Evolutionary conservation across 148 eudicot genomes (phyloP), one percentile per base, ranked within the genome.

Genomic region (Camellia japonica): DNA sequence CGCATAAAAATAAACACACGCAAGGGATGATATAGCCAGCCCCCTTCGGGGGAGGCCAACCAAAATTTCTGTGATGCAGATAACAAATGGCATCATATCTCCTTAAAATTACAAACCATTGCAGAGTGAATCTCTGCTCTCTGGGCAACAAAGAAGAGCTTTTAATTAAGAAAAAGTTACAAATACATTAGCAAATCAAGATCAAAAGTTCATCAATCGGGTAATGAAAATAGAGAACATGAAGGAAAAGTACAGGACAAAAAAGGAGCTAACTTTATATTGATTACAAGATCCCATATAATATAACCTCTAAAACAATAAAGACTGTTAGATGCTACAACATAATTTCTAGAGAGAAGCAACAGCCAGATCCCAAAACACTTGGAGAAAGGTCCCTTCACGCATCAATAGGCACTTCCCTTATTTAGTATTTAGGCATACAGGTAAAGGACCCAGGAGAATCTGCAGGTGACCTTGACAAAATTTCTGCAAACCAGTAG

Each of bases 401-500:
- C 66, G 10, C 15, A 60, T 44, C 78, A 61, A 61, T 61, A 75
- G 6, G 67, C 9, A 61, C 52, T 75, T 61, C 78, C 9, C 41
- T 3, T 74, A 52, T n/a, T 71, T 11, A 46, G 56, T 14, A 18
- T 60, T 75, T 47, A 44, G 47, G 62, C 65, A 61, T 60, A 61
- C 4, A 75, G 42, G 14, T n/a, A 20, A 5, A 10, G 78, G 38
- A 60, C 68, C 38, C 77, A 47, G 38, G 52, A 74, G 66, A 44
- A 42, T 15, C 67, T 11, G 56, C 18, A 61, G 78, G 56, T 44
- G 55, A 15, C 56, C 55, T 75, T 61, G 68, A 60, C 55, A 46
- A 43, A 75, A 60, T 60, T 75, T 47, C 68, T 61, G 78, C 78
- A 44, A 10, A 75, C 49, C 78, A 19, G 38, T 61, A 60, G 30